These are phyloP conservation scores for Candida michaelii DNA, from an alignment of 805 yeast species.

Conservation along the genomic window DNA sequence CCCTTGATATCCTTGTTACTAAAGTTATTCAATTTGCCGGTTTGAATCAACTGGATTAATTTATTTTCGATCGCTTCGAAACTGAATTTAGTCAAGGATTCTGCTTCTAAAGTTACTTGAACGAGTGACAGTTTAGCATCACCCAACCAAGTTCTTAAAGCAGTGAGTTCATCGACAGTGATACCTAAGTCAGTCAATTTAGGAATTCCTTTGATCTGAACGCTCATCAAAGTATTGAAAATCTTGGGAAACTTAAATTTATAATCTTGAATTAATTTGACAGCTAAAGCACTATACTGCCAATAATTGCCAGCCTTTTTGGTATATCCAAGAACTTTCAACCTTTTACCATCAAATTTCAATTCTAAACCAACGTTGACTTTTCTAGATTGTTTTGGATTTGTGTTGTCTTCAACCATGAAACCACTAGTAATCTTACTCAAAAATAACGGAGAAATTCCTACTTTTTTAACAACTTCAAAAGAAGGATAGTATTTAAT, in stretches of 20 bases:
- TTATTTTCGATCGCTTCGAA: slow-evolving; percentile 67
- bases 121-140: slow-evolving; percentile 48
- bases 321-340: slow-evolving; percentile 87
- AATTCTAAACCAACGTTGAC: slow-evolving; percentile 78
- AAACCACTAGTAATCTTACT: slow-evolving; percentile 77
- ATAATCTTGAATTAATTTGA: slow-evolving; percentile 64
- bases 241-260: slow-evolving; percentile 59
- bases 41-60: slow-evolving; percentile 40
- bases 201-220: slow-evolving; percentile 34
- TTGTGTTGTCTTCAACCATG: slow-evolving; percentile 54
- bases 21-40: slow-evolving; percentile 44
- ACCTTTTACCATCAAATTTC: slow-evolving; percentile 75
- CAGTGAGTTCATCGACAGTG: slow-evolving; percentile 45
- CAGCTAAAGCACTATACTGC: slow-evolving; percentile 80
- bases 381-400: slow-evolving; percentile 39
- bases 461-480: slow-evolving; percentile 59
- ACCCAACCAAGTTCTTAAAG: slow-evolving; percentile 48
- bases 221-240: slow-evolving; percentile 40
- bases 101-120: slow-evolving; percentile 73
- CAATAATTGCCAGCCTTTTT: slow-evolving; percentile 53
- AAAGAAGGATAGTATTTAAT: slow-evolving; percentile 64
- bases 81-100: slow-evolving; percentile 67
- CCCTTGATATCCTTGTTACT: slow-evolving; percentile 64
- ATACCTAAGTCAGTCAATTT: slow-evolving; percentile 34
- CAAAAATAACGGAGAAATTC: slow-evolving; percentile 62